These are phyloP conservation scores for Monosporascus cannonballus DNA, from an alignment of 2,329 filamentous ascomycete species.

Conservation along the genomic window DNA sequence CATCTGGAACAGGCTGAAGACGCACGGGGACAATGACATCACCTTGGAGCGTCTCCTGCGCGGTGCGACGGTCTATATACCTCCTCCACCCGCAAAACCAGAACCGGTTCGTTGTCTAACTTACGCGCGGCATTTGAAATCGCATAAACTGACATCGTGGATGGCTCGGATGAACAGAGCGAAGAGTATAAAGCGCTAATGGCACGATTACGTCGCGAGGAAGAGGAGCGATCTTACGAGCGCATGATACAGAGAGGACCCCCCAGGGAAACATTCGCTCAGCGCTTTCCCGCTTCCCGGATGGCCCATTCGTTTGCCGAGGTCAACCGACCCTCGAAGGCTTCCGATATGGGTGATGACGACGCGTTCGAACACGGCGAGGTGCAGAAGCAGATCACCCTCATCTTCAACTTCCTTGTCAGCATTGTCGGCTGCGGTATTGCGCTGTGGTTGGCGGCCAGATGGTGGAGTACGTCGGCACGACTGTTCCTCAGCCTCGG, in stretches of 20 bases:
- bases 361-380: slow-evolving; percentile 61
- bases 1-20: slow-evolving; percentile 49
- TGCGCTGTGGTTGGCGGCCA: slow-evolving; percentile 71
- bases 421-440: slow-evolving; percentile 75
- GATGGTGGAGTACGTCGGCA: slow-evolving; percentile 68
- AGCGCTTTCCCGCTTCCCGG: slow-evolving; percentile 49
- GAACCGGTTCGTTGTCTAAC: slow-evolving; percentile 55
- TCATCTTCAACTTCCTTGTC: slow-evolving; percentile 86
- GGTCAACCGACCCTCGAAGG: slow-evolving; percentile 41
- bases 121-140: slow-evolving; percentile 1
- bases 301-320: slow-evolving; percentile 50
- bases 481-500: slow-evolving; percentile 66
- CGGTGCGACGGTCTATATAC: slow-evolving; percentile 65
- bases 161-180: slow-evolving; percentile 42
- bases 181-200: slow-evolving; percentile 83
- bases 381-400: slow-evolving; percentile 71
- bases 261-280: slow-evolving; percentile 50
- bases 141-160: slow-evolving; percentile 2
- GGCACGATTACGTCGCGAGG: slow-evolving; percentile 73
- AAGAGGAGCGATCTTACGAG: slow-evolving; percentile 77
- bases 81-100: slow-evolving; percentile 74
- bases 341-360: slow-evolving; percentile 48
- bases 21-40: slow-evolving; percentile 25
- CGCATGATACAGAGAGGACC: slow-evolving; percentile 64
- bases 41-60: slow-evolving; percentile 66